Percentiles rank a stretch among this genome's conserved stretches.
phyloP scores from a whole-genome alignment of 129 eudicot genomes.

The Tagetes patula region DNA sequence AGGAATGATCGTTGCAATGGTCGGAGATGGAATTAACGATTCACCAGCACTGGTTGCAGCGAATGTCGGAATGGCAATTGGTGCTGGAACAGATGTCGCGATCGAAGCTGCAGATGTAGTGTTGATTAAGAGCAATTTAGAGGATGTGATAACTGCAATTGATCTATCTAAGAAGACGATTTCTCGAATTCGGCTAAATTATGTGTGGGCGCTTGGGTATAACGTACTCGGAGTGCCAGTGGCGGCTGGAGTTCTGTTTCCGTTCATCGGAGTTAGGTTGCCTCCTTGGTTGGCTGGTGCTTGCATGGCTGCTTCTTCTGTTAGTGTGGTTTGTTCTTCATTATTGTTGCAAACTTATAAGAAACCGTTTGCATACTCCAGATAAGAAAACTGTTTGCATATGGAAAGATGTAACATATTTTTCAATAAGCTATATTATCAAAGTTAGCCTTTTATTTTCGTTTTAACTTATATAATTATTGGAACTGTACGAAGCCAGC shows the following conservation, averaged over 20 bases:
- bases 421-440: no score
- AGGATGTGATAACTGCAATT: slow-evolving; percentile 88
- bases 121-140: slow-evolving; percentile 73
- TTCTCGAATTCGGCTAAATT: slow-evolving; percentile 64
- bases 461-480: no score
- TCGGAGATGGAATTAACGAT: slow-evolving; percentile 96
- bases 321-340: slow-evolving; percentile 94
- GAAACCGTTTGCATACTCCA: slow-evolving; percentile 56
- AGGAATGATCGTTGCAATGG: slow-evolving; percentile 89
- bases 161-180: slow-evolving; percentile 87
- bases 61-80: slow-evolving; percentile 93
- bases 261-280: slow-evolving; percentile 74
- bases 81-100: slow-evolving; percentile 97
- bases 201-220: slow-evolving; percentile 98
- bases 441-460: no score
- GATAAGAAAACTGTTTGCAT: slow-evolving; percentile 6
- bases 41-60: slow-evolving; percentile 98
- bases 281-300: slow-evolving; percentile 99
- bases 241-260: slow-evolving; percentile 87
- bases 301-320: slow-evolving; percentile 98
- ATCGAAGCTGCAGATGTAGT: slow-evolving; percentile 97
- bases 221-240: slow-evolving; percentile 86
- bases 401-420: background rate
- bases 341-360: slow-evolving; percentile 78
- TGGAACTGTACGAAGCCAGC: no score